Base-by-base conservation (phyloP, 441 rosid genomes). In the Capsella rubella region DNA sequence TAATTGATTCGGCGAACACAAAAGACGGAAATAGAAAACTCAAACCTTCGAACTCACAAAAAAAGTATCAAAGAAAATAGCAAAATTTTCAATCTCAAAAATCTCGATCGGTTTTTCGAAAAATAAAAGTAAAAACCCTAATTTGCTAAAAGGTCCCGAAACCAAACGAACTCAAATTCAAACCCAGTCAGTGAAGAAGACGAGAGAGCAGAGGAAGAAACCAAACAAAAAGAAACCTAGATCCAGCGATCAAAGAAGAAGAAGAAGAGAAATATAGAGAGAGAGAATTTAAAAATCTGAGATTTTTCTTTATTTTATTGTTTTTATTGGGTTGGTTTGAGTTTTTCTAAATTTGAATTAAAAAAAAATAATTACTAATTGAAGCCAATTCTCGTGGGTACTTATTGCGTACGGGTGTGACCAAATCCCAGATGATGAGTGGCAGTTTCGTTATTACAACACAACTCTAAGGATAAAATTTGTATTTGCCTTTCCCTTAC, bases 381-480 rank as follows among this genome's bases (percentile, higher is more conserved):
- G 5, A 37, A 75, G 25, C 59, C 35, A 69, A 76, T 64, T 47
- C 66, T 66, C 47, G 69, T 58, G 64, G 80, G 77, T 77, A 71
- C 76, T 58, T 64, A 71, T 64, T 43, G 77, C 52, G 73, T 52
- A 71, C 77, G 80, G 25, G 76, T 29, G 76, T 14, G 73, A 64
- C 76, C 72, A 77, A 75, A 52, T 71, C 80, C 50, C 52, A 61
- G 52, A 72, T 71, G 74, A 43, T 71, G 74, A 52, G 40, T 69
- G 79, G 69, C 18, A 54, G 0, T 35, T 1, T 66, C 57, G 80
- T 77, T 6, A 45, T 66, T 51, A 0, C 2, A 0, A 4, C 0
- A 5, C 5, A 52, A 51, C 31, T 60, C 0, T 16, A 3, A 45
- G 77, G 64, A 65, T 72, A 29, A 31, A 2, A 34, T 11, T 2